These are phyloP conservation scores for Termitomyces sp. DNA, from an alignment of 768 basidiomycete species.

Conservation along the genomic window DNA sequence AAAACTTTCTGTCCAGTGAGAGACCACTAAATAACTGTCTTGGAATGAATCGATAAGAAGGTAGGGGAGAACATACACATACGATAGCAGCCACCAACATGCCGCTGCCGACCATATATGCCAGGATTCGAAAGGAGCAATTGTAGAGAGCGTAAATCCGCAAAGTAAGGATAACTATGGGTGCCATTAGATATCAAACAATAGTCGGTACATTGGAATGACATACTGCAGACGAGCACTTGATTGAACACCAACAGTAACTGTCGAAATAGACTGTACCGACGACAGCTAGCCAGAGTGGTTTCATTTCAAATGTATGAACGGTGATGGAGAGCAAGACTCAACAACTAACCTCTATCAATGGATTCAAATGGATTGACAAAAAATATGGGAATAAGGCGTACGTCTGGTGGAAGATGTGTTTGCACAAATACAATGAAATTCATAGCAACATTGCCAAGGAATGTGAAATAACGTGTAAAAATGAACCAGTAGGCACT, in stretches of 20 bases:
- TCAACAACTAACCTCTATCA: conserved; percentile 10
- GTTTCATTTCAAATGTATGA: neutral
- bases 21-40: conserved; percentile 42
- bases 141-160: conserved; percentile 51
- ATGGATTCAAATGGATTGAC: neutral
- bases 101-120: conserved; percentile 29
- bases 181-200: neutral
- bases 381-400: neutral
- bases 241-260: conserved; percentile 39
- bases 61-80: conserved; percentile 27
- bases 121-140: conserved; percentile 33
- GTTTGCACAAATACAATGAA: conserved; percentile 23
- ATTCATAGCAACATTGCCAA: conserved; percentile 29
- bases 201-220: neutral
- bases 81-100: conserved; percentile 20
- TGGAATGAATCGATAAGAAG: neutral
- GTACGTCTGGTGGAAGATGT: conserved; percentile 20
- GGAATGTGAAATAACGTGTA: conserved; percentile 45
- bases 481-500: conserved; percentile 44
- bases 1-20: conserved; percentile 35
- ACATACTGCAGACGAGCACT: conserved; percentile 43
- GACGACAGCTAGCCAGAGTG: conserved; percentile 31
- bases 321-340: neutral
- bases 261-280: conserved; percentile 36
- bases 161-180: conserved; percentile 37